Conservation (phyloP, 2,329 filamentous ascomycete genomes). For the Aureobasidium pullulans region DNA sequence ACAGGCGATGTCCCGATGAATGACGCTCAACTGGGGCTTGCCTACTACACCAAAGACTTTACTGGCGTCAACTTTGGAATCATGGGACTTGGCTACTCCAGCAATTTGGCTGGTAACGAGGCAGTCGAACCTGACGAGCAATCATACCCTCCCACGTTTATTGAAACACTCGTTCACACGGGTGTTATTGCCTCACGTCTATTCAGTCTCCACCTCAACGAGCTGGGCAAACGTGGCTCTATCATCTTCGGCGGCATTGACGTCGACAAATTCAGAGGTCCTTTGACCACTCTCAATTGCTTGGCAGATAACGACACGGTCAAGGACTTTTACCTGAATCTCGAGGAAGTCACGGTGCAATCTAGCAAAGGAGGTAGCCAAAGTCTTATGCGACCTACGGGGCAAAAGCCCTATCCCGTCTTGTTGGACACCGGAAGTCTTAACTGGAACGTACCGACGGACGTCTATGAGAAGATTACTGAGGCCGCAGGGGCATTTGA, state of each 20-base stretch:
- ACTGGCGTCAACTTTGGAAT: conserved; percentile 26
- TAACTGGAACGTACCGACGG: too few relatives aligned
- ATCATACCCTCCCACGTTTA: conserved; percentile 25
- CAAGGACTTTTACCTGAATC: not conserved
- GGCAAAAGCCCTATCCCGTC: too few relatives aligned
- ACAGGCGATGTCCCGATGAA: too few relatives aligned
- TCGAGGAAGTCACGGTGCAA: too few relatives aligned
- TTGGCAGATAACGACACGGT: conserved; percentile 7
- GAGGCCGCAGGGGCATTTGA: too few relatives aligned
- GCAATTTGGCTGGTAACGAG: conserved; percentile 21
- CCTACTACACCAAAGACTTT: conserved; percentile 21
- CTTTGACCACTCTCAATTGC: conserved; percentile 25
- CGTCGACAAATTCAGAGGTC: conserved; percentile 23
- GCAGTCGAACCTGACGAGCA: too few relatives aligned
- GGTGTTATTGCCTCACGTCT: conserved; percentile 25
- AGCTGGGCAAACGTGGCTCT: conserved; percentile 20
- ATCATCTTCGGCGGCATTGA: conserved; percentile 30
- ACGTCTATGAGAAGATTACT: too few relatives aligned
- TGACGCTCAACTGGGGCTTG: conserved; percentile 21
- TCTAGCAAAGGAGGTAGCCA: too few relatives aligned
- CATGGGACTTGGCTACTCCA: conserved; percentile 27
- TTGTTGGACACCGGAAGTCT: too few relatives aligned
- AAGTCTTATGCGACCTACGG: too few relatives aligned
- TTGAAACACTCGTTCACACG: conserved; percentile 24
- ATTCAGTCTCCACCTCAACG: conserved; percentile 28